Percentiles rank a stretch among this genome's conserved stretches.
Conservation (phyloP, 495 filamentous ascomycete species). For the Neurospora sp. region DNA sequence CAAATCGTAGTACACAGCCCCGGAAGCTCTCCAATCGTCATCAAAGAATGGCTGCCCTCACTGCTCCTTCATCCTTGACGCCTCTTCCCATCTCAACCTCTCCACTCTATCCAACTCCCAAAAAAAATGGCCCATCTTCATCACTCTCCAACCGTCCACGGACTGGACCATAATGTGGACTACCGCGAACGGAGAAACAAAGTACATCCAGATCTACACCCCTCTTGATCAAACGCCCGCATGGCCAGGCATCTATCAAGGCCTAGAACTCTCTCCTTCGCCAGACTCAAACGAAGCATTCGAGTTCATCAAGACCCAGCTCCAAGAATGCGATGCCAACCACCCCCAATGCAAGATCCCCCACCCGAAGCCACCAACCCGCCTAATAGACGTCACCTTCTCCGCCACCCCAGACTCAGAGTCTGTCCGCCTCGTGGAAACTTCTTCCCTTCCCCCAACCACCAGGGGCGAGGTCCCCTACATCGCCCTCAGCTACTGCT, state of each 20-base stretch:
- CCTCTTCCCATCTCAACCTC: not conserved
- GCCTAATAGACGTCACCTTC: not conserved
- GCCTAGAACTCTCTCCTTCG: not conserved
- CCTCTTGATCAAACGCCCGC: not conserved
- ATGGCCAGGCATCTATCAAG: not conserved
- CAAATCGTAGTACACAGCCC: not conserved
- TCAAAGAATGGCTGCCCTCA: not conserved
- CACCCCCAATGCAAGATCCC: not conserved
- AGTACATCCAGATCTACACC: not conserved
- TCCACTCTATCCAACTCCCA: not conserved
- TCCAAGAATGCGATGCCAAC: not conserved
- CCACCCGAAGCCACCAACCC: not conserved
- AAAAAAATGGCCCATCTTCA: not conserved
- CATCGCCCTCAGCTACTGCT: slow-evolving; percentile 10
- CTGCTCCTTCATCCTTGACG: not conserved
- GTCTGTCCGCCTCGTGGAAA: not conserved
- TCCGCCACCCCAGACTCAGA: not conserved
- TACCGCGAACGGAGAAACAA: not conserved
- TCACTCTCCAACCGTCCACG: not conserved
- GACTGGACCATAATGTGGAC: not conserved
- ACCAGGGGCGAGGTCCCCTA: not conserved
- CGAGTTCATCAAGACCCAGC: not conserved
- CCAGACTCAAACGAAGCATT: not conserved
- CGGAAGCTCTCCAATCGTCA: not conserved
- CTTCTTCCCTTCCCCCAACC: not conserved